Percentiles rank a stretch among this genome's conserved stretches.
These are phyloP conservation scores for Macadamia tetraphylla DNA, from an alignment of 164 flowering plant species.

Conservation along the genomic window DNA sequence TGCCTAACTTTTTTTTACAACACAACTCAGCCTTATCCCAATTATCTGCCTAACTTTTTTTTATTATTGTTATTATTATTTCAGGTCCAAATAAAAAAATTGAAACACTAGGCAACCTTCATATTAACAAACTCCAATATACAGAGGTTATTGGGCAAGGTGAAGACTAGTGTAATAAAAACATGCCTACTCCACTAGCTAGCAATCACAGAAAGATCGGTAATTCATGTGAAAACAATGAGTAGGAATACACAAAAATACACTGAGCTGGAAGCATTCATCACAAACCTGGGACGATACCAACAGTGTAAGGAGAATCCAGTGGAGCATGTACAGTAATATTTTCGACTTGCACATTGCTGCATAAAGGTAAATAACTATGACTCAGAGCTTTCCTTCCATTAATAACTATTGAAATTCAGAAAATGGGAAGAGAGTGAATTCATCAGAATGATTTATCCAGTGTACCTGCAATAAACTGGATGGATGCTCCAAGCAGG, in stretches of 20 bases:
- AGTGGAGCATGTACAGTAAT: constrained; percentile 45
- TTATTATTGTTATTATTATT: too few relatives aligned
- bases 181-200: neutral
- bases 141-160: too few relatives aligned
- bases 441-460: neutral
- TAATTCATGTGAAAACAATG: too few relatives aligned
- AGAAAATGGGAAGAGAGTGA: neutral
- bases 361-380: constrained; percentile 27
- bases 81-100: too few relatives aligned
- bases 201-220: neutral
- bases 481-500: constrained; percentile 85
- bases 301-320: constrained; percentile 55
- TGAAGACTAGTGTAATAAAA: neutral
- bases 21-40: too few relatives aligned
- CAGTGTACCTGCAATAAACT: constrained; percentile 77
- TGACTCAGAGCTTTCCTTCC: neutral
- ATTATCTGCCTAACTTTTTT: too few relatives aligned
- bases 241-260: too few relatives aligned
- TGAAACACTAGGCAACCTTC: too few relatives aligned
- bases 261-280: too few relatives aligned
- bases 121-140: too few relatives aligned
- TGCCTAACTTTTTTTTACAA: too few relatives aligned
- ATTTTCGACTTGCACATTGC: constrained; percentile 52
- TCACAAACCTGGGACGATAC: constrained; percentile 66
- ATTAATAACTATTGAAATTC: neutral